phyloP scores from a whole-genome alignment of 208 protist genomes.

The Angomonas deanei region DNA sequence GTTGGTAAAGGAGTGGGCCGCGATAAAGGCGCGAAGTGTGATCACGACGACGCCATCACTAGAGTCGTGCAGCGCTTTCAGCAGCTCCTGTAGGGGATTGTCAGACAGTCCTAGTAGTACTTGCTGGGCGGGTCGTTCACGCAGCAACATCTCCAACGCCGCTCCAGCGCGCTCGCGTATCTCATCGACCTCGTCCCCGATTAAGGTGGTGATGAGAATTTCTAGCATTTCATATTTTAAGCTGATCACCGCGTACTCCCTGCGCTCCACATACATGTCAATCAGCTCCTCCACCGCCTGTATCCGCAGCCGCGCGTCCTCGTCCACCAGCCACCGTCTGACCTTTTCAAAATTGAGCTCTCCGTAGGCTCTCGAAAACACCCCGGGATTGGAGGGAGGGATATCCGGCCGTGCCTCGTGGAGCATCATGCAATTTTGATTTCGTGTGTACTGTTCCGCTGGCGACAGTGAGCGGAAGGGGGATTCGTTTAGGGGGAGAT shows the following conservation, averaged over 20 bases:
- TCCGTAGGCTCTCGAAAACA: constrained; percentile 63
- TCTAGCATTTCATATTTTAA: constrained; percentile 47
- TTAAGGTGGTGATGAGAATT: constrained; percentile 47
- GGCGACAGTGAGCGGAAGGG: constrained; percentile 5
- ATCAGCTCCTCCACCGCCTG: constrained; percentile 66
- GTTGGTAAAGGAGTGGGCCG: constrained; percentile 60
- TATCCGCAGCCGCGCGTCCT: constrained; percentile 33
- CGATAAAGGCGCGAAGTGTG: constrained; percentile 49
- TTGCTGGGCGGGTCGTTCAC: constrained; percentile 38
- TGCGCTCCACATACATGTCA: constrained; percentile 62
- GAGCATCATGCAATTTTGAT: constrained; percentile 67
- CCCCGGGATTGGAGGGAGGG: constrained; percentile 46
- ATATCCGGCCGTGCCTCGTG: constrained; percentile 66
- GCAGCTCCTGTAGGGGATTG: constrained; percentile 17
- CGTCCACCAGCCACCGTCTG: constrained; percentile 58
- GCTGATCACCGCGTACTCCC: constrained; percentile 55
- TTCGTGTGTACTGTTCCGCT: constrained; percentile 21
- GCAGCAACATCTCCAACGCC: constrained; percentile 58
- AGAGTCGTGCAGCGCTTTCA: constrained; percentile 38
- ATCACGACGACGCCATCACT: constrained; percentile 50
- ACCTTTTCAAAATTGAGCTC: constrained; percentile 64
- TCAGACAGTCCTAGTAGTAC: constrained; percentile 34
- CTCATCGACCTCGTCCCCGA: constrained; percentile 44
- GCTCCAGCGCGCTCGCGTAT: constrained; percentile 58
- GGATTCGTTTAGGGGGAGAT: constrained; percentile 22